Base-by-base conservation (phyloP, 805 yeast species). In the Hanseniaspora singularis region DNA sequence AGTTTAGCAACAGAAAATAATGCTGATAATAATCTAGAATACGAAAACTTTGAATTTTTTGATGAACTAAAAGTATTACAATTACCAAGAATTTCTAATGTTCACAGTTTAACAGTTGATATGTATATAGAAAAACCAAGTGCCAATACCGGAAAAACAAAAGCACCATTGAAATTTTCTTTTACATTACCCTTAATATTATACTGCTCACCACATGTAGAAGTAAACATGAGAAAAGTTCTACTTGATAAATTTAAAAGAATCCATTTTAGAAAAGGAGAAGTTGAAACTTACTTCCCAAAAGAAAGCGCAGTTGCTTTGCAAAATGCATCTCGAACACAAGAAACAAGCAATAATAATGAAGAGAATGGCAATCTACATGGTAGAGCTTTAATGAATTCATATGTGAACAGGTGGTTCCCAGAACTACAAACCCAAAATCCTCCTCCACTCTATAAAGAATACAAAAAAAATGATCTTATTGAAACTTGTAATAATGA, bases 91-190 rank as follows among this genome's bases (percentile, higher is more conserved):
- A 42, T 42, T 20, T 34, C 40, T 2, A 42, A 42, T 16, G 20
- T 40, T 6, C 46, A 39, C 22, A 49, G 50, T 7, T 37, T 30
- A n/a, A 20, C 36, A 12, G 51, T 32, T 3, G 28, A 38, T 7
- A 40, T 40, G 2, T 33, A 19, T 23, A 38, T 37, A 4, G 38
- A 42, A 15, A 18, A 33, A 4, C 24, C 38, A n/a, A 15, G n/a
- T 5, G 28, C 26, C 34, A 83, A 82, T 57, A 76, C 81, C 0
- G 86, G 79, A 54, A 88, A 88, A 4, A n/a, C n/a, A n/a, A n/a
- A n/a, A n/a, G 92, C 83, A 57, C 77, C 77, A 3, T 80, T 94
- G 9, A 96, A 88, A 62, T 69, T 89, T 46, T 70, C 95, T 23
- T 95, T 95, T 0, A 79, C 89, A 4, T 64, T 89, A 40, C 96